Evolutionary conservation across 31 red algal genomes (phyloP), one percentile per base, ranked within the genome.

Genomic region (Odonthalia washingtoniensis): DNA sequence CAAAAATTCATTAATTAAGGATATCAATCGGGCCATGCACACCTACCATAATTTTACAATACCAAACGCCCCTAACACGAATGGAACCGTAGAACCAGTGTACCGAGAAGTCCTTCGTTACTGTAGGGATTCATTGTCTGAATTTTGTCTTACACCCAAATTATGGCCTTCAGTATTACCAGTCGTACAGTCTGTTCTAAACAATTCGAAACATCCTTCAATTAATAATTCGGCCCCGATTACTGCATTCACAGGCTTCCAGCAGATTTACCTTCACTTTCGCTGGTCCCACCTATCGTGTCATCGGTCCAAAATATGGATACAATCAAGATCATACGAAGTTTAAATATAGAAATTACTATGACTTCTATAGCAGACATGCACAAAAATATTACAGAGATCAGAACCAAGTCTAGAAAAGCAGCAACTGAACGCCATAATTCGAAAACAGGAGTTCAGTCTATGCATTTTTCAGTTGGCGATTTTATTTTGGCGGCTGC

Each of bases 151-250:
- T 27, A 52, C 53, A 5, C 33, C 21, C 17, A 42, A 66, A 89
- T 35, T 39, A 6, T 82, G 77, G 77, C 87, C 87, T 14, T 21
- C 42, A 40, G 65, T 90, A 44, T 64, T 88, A 49, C 85, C 85
- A 31, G 72, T 62, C 38, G 1, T 88, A n/a, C 68, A 87, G 46
- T 69, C 52, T 38, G 46, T 75, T 74, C 36, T 87, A 0, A 87
- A 87, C 27, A 34, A 87, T 30, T 70, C 35, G 3, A 3, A n/a
- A 24, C 69, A 26, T 30, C 24, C n/a, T 3, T 21, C 27, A 3
- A 69, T 87, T 21, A 52, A 72, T 34, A 87, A 75, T 72, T 31
- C 3, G n/a, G 30, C 40, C 6, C 42, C 69, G 27, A 3, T 60
- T 31, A 75, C 39, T n/a, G 42, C 31, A 2, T 1, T 87, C 3